Base-by-base conservation (phyloP, 345 rosid genomes). In the Fremontodendron californicum region DNA sequence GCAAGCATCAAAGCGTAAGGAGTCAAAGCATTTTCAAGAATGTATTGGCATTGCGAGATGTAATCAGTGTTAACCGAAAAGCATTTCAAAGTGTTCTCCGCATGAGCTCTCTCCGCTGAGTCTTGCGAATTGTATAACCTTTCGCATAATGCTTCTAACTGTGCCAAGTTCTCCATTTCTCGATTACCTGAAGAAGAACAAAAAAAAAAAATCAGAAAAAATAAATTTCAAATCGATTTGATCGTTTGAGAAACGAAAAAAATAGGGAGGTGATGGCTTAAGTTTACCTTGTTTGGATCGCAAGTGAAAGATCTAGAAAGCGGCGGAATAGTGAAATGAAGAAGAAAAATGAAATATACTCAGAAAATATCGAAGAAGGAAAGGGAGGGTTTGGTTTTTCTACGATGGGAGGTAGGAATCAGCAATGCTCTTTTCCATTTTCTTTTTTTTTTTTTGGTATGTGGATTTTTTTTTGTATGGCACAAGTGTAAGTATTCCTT, bases 1-100 rank as follows among this genome's bases (percentile, higher is more conserved):
- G 99, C 99, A 16, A 96, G 98, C 99, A 96, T 96, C 83, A 96
- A 84, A 0, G 99, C 94, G 16, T 96, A 96, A 39, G 99, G 98
- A 80, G 94, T 94, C 84, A 91, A 80, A 31, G 99, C 95, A 80
- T 96, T 90, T 84, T 96, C 99, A 18, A 96, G 98, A 82, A 96
- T 96, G 89, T 85, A 96, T 80, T 94, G 99, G 77, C 99, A 96
- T 73, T 96, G 97, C 0, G 97, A 87, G 52, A 96, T 96, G 86
- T 94, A 96, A 49, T 96, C 98, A 0, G 90, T 92, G 78, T 92
- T 96, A 51, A 87, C 90, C 0, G 97, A 94, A 73, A 96, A 96
- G 77, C 95, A 91, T 88, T 91, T 94, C 84, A 96, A 84, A 73
- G 97, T 87, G 85, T 88, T 92, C 88, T 96, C 99, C 1, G 97